These are phyloP conservation scores for Kodamaea derodonti DNA, from an alignment of 1,139 yeast genomes.

Conservation along the genomic window DNA sequence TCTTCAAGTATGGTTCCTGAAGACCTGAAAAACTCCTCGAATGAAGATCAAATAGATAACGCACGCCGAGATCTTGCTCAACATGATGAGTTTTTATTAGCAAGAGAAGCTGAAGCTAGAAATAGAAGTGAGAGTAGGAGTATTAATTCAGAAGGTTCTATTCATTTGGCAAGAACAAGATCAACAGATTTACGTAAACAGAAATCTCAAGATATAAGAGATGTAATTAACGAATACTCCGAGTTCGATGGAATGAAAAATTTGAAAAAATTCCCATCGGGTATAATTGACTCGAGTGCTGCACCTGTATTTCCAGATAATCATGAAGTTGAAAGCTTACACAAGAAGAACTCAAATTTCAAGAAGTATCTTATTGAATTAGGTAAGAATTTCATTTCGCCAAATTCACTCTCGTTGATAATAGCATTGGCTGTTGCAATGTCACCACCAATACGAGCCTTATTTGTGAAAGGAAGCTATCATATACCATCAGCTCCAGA, in stretches of 20 bases:
- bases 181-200: slow-evolving; percentile 36
- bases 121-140: not conserved
- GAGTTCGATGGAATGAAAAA: slow-evolving; percentile 38
- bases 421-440: slow-evolving; percentile 63
- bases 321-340: slow-evolving; percentile 1
- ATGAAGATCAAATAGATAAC: not conserved
- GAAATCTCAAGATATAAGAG: slow-evolving; percentile 51
- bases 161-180: slow-evolving; percentile 17
- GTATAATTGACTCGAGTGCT: slow-evolving; percentile 10
- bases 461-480: slow-evolving; percentile 50
- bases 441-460: slow-evolving; percentile 82
- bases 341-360: slow-evolving; percentile 3
- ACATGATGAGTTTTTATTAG: slow-evolving; percentile 9
- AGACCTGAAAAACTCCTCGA: not conserved
- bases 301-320: slow-evolving; percentile 10
- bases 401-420: slow-evolving; percentile 65
- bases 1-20: not conserved
- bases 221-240: slow-evolving; percentile 60
- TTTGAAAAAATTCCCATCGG: slow-evolving; percentile 18
- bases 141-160: slow-evolving; percentile 8
- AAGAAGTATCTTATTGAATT: slow-evolving; percentile 13
- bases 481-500: slow-evolving; percentile 72
- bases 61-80: slow-evolving; percentile 2
- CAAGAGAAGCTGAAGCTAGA: slow-evolving; percentile 4
- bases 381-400: slow-evolving; percentile 60